phyloP scores from a whole-genome alignment of 345 rosid genomes.

The Pelargonium nanum region DNA sequence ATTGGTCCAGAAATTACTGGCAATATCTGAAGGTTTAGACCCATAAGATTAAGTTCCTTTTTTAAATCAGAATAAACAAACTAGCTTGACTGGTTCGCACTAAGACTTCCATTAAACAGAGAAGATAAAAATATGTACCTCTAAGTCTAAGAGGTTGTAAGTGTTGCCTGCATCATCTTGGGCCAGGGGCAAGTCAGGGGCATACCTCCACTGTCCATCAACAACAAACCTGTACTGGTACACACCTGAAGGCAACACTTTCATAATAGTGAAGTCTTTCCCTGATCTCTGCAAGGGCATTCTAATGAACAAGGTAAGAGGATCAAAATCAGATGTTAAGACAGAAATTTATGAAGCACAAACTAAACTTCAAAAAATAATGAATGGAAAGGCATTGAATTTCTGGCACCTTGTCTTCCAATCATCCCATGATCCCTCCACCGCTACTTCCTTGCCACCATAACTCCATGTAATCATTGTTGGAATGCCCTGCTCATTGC shows the following conservation, averaged over 20 bases:
- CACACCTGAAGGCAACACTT: slow-evolving; percentile 91
- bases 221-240: slow-evolving; percentile 86
- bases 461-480: slow-evolving; percentile 89
- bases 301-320: slow-evolving; percentile 40
- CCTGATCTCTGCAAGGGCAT: slow-evolving; percentile 81
- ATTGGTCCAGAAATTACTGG: neutral
- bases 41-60: neutral
- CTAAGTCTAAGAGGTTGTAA: slow-evolving; percentile 77
- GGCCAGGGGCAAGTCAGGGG: slow-evolving; percentile 74
- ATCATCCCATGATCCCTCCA: slow-evolving; percentile 97
- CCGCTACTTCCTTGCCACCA: slow-evolving; percentile 75
- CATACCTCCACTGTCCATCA: slow-evolving; percentile 83
- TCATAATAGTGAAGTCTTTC: slow-evolving; percentile 88
- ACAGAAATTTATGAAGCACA: slow-evolving; percentile 2
- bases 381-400: neutral
- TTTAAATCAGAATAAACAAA: no score
- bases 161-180: slow-evolving; percentile 71
- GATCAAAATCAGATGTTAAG: slow-evolving; percentile 2
- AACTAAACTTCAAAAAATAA: neutral
- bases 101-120: neutral
- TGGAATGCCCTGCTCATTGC: slow-evolving; percentile 68
- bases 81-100: neutral
- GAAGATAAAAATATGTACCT: slow-evolving; percentile 34
- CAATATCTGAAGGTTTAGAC: neutral
- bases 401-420: slow-evolving; percentile 63